A percentile compares a stretch with the other conserved stretches of the same genome.
Conservation (phyloP, 2,329 filamentous ascomycete genomes). For the Raffaelea arxii region DNA sequence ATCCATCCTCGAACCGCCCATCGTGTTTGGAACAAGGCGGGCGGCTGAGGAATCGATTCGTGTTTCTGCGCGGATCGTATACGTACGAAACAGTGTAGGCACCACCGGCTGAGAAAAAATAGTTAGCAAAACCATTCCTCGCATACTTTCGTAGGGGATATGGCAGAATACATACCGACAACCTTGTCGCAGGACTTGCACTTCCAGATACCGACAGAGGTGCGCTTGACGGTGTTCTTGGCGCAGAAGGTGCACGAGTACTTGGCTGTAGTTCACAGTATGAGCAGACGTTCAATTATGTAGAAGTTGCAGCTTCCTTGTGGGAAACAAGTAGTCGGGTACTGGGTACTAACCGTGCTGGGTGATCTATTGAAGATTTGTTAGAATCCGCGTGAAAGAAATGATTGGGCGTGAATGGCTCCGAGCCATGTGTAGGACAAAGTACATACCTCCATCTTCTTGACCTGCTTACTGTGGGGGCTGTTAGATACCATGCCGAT, state of each 20-base stretch:
- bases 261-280: conserved; percentile 44
- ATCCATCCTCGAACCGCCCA: no score
- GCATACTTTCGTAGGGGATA: background rate
- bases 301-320: background rate
- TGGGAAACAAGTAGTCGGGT: no score
- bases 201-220: conserved; percentile 59
- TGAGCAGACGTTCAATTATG: background rate
- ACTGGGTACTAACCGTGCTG: conserved; percentile 62
- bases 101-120: conserved; percentile 49
- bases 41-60: no score
- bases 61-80: no score
- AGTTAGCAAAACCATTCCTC: conserved; percentile 3
- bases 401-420: no score
- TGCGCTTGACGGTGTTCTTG: conserved; percentile 84
- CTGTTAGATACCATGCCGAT: conserved; percentile 6
- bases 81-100: conserved; percentile 97
- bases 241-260: conserved; percentile 99
- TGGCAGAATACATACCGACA: conserved; percentile 36
- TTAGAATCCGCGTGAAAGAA: background rate
- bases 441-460: conserved; percentile 78
- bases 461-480: conserved; percentile 77
- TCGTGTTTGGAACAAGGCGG: conserved; percentile 4
- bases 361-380: conserved; percentile 45
- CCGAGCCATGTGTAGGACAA: no score
- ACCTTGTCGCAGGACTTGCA: conserved; percentile 95